Percentiles rank a stretch among this genome's conserved stretches.
These are phyloP conservation scores for Cladophialophora exuberans DNA, from an alignment of 2,329 filamentous ascomycete genomes.

Conservation along the genomic window DNA sequence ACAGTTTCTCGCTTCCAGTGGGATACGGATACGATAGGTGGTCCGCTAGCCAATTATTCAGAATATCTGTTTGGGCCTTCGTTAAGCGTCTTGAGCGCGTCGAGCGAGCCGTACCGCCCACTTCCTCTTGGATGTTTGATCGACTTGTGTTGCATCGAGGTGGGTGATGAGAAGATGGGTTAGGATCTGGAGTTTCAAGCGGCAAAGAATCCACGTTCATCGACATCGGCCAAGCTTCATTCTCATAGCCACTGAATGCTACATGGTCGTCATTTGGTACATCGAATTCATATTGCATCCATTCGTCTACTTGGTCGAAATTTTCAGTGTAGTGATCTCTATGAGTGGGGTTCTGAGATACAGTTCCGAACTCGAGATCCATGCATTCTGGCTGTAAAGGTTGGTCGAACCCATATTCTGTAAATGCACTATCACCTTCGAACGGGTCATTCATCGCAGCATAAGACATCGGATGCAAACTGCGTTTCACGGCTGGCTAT, in stretches of 20 bases:
- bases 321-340: background rate
- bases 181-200: no score
- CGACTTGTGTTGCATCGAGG: background rate
- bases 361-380: background rate
- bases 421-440: no score
- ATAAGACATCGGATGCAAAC: no score
- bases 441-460: no score
- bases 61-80: background rate
- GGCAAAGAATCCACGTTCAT: no score
- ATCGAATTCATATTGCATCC: no score
- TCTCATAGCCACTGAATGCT: no score
- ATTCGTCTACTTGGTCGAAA: no score
- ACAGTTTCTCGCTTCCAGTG: background rate
- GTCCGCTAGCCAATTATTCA: background rate
- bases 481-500: no score
- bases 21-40: background rate
- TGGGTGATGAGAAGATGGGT: background rate
- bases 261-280: no score
- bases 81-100: background rate
- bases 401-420: background rate
- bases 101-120: background rate
- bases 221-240: no score
- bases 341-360: background rate
- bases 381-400: background rate
- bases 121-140: background rate